Conservation (phyloP, 495 filamentous ascomycete species). For the Gamarada debralockiae region DNA sequence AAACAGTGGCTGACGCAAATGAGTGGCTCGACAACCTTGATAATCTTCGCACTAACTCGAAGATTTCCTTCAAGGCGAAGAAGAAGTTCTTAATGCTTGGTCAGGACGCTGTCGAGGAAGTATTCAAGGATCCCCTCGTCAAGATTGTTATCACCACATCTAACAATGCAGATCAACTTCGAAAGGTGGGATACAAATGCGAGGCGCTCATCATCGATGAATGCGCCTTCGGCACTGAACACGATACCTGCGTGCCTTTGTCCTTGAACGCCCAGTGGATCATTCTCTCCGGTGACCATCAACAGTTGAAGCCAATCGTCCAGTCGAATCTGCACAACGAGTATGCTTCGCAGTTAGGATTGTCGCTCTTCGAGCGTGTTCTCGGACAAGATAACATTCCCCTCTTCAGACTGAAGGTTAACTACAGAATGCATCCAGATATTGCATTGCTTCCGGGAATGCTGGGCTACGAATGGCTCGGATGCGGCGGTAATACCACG, state of each 20-base stretch:
- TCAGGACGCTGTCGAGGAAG: not conserved
- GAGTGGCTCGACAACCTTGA: not conserved
- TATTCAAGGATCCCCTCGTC: slow-evolving; percentile 1
- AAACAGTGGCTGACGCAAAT: not conserved
- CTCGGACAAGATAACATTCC: not conserved
- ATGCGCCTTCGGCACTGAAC: slow-evolving; percentile 1
- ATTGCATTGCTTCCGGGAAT: slow-evolving; percentile 6
- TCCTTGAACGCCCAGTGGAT: not conserved
- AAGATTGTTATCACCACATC: slow-evolving; percentile 1
- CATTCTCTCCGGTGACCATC: slow-evolving; percentile 3
- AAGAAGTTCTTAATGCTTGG: not conserved
- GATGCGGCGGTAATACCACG: not conserved
- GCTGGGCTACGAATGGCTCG: not conserved
- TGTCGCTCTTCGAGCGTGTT: not conserved
- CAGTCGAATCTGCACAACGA: not conserved
- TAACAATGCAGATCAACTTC: slow-evolving; percentile 3
- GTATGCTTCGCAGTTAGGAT: not conserved
- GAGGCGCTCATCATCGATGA: slow-evolving; percentile 1
- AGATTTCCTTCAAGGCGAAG: not conserved
- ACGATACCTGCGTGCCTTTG: not conserved
- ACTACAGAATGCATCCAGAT: slow-evolving; percentile 14
- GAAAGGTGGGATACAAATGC: not conserved
- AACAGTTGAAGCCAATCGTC: slow-evolving; percentile 6
- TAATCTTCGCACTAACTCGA: not conserved
- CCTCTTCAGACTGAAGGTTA: slow-evolving; percentile 5